Base-by-base conservation (phyloP, 2,329 filamentous ascomycete genomes). In the Hypoxylon sp. region DNA sequence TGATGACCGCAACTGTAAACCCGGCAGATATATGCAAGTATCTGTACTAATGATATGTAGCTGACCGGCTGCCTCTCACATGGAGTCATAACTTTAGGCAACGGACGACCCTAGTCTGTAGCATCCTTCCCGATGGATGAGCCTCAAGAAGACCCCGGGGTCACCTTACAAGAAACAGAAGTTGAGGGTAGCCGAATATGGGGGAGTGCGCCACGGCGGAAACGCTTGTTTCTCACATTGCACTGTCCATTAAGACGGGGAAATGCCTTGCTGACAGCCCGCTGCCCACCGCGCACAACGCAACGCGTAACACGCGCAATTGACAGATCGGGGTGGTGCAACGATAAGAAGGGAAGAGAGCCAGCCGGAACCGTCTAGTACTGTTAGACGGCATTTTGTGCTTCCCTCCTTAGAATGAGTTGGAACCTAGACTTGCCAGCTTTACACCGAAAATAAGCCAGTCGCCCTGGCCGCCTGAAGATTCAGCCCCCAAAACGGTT, bases 41-140 rank as follows among this genome's bases (percentile, higher is more conserved):
- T 68, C 65, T 60, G 68, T 72, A 72, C 70, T 64, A 69, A 68
- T 68, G 46, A 50, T 39, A 54, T 67, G 54, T 53, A 62, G 57
- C 66, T 53, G 54, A 65, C 63, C 63, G 73, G 73, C 59, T 75
- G 72, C 71, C 72, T 76, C 70, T 74, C 69, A 71, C 67, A 69
- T 71, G 51, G 70, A 74, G 73, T 75, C 71, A 73, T 75, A 68
- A 68, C 63, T 72, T 64, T 70, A 75, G 75, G 75, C 75, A 76
- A 65, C 70, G 68, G 44, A 48, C 55, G 63, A 70, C 39, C 72
- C 61, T 59, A 39, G 44, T 50, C 42, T 57, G 31, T 61, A 68
- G 67, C 60, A 72, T 74, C 73, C 72, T 73, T 73, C 65, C 65
- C 63, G 67, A 60, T 37, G 61, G 67, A 73, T 70, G 72, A 73